A percentile compares a stretch with the other conserved stretches of the same genome.
These are phyloP conservation scores for Suillus plorans DNA, from an alignment of 768 basidiomycete species.

Conservation along the genomic window DNA sequence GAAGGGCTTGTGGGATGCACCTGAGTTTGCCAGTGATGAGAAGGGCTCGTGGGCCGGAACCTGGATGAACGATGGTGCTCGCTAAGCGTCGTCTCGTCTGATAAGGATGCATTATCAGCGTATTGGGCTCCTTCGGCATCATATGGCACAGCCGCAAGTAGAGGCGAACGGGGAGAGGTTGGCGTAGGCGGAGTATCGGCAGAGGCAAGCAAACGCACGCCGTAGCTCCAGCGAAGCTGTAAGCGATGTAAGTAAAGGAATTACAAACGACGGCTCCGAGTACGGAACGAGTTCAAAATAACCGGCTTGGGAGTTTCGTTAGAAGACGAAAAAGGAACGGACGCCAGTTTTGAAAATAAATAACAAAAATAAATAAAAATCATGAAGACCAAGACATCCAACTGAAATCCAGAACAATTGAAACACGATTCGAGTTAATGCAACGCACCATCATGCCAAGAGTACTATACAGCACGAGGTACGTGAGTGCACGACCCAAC, in stretches of 20 bases:
- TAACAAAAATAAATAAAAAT: neutral
- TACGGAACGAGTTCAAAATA: neutral
- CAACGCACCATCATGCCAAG: slow-evolving; percentile 88
- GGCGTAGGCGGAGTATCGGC: slow-evolving; percentile 49
- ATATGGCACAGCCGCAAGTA: neutral
- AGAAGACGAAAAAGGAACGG: neutral
- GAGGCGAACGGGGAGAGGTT: slow-evolving; percentile 1
- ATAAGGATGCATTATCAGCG: neutral
- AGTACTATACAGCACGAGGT: slow-evolving; percentile 90
- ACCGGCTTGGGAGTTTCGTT: neutral
- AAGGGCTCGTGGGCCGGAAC: neutral
- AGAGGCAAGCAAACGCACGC: slow-evolving; percentile 76
- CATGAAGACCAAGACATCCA: neutral
- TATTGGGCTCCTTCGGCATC: neutral
- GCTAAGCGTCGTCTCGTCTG: slow-evolving; percentile 16
- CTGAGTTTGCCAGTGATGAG: neutral
- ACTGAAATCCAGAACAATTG: neutral
- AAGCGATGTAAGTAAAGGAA: neutral
- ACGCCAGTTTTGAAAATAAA: neutral
- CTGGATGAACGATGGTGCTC: neutral
- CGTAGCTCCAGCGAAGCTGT: slow-evolving; percentile 91
- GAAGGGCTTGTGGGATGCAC: neutral
- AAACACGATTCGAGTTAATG: neutral
- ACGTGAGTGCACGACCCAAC: slow-evolving; percentile 88
- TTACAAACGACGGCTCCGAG: neutral